Base-by-base conservation (phyloP, 305 asterid genomes). In the Andrographis paniculata region DNA sequence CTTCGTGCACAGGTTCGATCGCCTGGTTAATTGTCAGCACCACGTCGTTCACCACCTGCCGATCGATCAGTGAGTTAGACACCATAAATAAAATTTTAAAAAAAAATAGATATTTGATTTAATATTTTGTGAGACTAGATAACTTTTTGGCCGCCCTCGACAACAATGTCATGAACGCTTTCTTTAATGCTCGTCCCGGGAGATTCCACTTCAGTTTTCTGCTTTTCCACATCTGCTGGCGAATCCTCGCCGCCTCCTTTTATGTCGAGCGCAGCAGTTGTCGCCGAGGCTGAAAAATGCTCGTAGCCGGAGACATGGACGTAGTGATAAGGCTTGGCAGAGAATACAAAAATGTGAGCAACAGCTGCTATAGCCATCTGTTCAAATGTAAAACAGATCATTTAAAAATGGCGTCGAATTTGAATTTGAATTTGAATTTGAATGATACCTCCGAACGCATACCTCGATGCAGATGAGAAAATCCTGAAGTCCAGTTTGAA, bases 321-420 rank as follows among this genome's bases (percentile, higher is more conserved):
- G 28, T 65, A 77, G 59, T 75, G 86, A 58, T 89, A 89, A 1
- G 86, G 84, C 60, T 73, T 78, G 1, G 80, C 84, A 0, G 93
- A 78, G 84, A 89, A 82, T 52, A 89, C 93, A 28, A 69, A 85
- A 6, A 89, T 74, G 59, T 89, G 95, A 61, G 95, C 96, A 43
- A 82, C 55, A 14, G 96, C 96, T n/a, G 96, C 96, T n/a, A 85
- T 56, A 14, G 98, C 88, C 96, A 89, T 85, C 96, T 88, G 70
- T 38, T 40, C 15, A 15, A 38, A 17, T 11, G 16, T 15, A n/a
- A 6, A 10, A 24, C 12, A n/a, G 17, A 13, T 1, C 5, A 30
- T 10, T 6, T 9, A 5, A 33, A 33, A 11, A 33, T 7, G n/a
- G n/a, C 4, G 12, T 13, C n/a, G 33, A n/a, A n/a, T n/a, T n/a